Conservation (phyloP, 2,329 filamentous ascomycete genomes). For the Cladosporium sp. region DNA sequence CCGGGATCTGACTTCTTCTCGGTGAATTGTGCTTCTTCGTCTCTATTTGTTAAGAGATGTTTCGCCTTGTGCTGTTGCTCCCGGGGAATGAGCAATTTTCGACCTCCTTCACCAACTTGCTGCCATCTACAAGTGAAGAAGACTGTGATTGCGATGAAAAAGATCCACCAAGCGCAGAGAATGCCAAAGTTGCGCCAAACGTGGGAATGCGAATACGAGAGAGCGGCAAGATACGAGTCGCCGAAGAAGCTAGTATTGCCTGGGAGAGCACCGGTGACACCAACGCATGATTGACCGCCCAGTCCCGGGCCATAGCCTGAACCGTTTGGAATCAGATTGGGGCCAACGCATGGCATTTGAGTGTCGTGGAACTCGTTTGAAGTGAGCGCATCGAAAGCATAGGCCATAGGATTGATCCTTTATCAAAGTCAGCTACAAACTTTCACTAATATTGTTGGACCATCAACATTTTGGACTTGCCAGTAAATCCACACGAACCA, state of each 20-base stretch:
- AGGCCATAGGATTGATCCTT: slow-evolving; percentile 12
- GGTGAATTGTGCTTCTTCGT: slow-evolving; percentile 14
- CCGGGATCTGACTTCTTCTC: not conserved
- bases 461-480: slow-evolving; percentile 9
- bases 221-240: slow-evolving; percentile 57
- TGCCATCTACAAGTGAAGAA: slow-evolving; percentile 56
- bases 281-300: slow-evolving; percentile 34
- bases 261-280: slow-evolving; percentile 54
- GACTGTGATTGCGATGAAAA: slow-evolving; percentile 58
- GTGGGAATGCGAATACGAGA: slow-evolving; percentile 40
- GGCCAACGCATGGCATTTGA: slow-evolving; percentile 52
- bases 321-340: slow-evolving; percentile 32
- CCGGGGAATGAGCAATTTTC: slow-evolving; percentile 56
- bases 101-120: slow-evolving; percentile 28
- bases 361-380: slow-evolving; percentile 56
- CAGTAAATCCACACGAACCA: slow-evolving; percentile 1
- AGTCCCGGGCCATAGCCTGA: slow-evolving; percentile 37
- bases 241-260: slow-evolving; percentile 55
- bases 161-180: slow-evolving; percentile 59
- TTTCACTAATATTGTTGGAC: not conserved
- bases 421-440: slow-evolving; percentile 48
- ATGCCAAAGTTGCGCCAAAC: slow-evolving; percentile 62
- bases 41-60: slow-evolving; percentile 15
- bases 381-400: slow-evolving; percentile 33
- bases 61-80: slow-evolving; percentile 46